These are phyloP conservation scores for Ligustrum vulgare DNA, from an alignment of 257 asterid genomes.

Conservation along the genomic window DNA sequence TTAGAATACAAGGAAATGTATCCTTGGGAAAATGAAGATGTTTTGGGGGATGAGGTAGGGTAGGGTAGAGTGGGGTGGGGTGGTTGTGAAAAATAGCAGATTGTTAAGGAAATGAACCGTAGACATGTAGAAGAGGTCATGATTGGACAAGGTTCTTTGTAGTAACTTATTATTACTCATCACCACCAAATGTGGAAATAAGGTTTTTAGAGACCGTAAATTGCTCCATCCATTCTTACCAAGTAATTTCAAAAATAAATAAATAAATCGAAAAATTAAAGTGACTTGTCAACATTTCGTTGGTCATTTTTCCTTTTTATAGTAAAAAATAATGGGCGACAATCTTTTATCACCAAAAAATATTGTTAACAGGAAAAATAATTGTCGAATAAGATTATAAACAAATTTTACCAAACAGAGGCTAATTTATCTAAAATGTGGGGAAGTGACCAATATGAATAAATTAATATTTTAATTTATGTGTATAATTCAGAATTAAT, in stretches of 20 bases:
- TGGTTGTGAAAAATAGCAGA: conserved; percentile 10
- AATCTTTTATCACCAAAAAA: too few relatives aligned
- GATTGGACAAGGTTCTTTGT: conserved; percentile 36
- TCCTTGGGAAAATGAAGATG: background rate
- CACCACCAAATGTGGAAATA: conserved; percentile 34
- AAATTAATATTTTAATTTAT: background rate
- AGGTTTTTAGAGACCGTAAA: conserved; percentile 27
- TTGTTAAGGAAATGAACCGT: conserved; percentile 18
- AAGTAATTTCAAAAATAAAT: too few relatives aligned
- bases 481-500: background rate
- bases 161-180: conserved; percentile 18
- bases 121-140: conserved; percentile 35
- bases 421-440: too few relatives aligned
- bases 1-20: background rate
- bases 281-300: too few relatives aligned
- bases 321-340: too few relatives aligned
- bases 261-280: too few relatives aligned
- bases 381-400: too few relatives aligned
- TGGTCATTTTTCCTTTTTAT: too few relatives aligned
- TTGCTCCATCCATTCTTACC: conserved; percentile 25
- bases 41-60: background rate
- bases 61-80: background rate
- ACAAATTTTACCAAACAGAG: too few relatives aligned
- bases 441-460: background rate
- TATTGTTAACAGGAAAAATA: too few relatives aligned